These are phyloP conservation scores for Petasospora rhodanensis DNA, from an alignment of 1,139 yeast species.

Conservation along the genomic window DNA sequence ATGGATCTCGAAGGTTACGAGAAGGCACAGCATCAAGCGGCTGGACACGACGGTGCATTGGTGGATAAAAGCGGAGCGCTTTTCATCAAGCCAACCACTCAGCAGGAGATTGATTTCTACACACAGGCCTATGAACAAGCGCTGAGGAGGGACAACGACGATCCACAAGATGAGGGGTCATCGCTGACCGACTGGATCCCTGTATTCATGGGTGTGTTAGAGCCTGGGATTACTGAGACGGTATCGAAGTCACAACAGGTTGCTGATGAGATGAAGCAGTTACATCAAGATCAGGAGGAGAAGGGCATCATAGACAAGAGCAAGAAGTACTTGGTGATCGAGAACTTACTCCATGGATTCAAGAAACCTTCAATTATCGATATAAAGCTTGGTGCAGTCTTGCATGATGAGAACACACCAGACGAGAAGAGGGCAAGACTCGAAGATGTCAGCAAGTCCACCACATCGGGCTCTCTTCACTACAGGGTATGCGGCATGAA, in stretches of 20 bases:
- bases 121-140: slow-evolving; percentile 35
- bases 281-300: slow-evolving; percentile 5
- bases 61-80: slow-evolving; percentile 57
- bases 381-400: slow-evolving; percentile 68
- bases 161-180: slow-evolving; percentile 24
- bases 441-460: slow-evolving; percentile 53
- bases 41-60: slow-evolving; percentile 85
- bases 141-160: too few relatives aligned
- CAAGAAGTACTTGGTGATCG: slow-evolving; percentile 56
- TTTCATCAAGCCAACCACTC: slow-evolving; percentile 63
- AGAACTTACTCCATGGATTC: slow-evolving; percentile 63
- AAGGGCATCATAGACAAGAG: slow-evolving; percentile 3
- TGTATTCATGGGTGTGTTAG: slow-evolving; percentile 36
- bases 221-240: slow-evolving; percentile 36
- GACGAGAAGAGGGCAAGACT: slow-evolving; percentile 61
- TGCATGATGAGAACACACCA: slow-evolving; percentile 60
- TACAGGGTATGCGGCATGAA: slow-evolving; percentile 91
- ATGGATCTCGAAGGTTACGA: too few relatives aligned
- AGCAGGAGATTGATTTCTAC: slow-evolving; percentile 73
- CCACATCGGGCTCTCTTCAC: slow-evolving; percentile 76
- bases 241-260: slow-evolving; percentile 19
- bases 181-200: slow-evolving; percentile 49
- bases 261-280: slow-evolving; percentile 15
- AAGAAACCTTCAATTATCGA: slow-evolving; percentile 71
- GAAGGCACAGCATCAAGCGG: slow-evolving; percentile 48